phyloP scores from a whole-genome alignment of 352 stramenopile species.

The Phytophthora capsici region DNA sequence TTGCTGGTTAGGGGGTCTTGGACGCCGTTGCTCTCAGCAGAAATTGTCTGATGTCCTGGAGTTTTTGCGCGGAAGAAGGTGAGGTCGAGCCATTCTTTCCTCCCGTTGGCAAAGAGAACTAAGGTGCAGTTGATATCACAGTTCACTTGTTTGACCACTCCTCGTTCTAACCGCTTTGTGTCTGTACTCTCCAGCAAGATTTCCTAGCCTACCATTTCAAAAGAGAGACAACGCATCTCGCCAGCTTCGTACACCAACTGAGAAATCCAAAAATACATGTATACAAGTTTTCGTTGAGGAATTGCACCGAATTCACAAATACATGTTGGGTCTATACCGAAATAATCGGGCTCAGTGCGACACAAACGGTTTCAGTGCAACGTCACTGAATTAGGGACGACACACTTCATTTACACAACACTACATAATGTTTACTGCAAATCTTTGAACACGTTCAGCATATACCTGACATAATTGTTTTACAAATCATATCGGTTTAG shows the following conservation, averaged over 20 bases:
- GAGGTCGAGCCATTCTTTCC: slow-evolving; percentile 50
- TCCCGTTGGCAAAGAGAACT: slow-evolving; percentile 51
- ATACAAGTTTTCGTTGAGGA: no score
- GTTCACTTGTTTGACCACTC: slow-evolving; percentile 58
- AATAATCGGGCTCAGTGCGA: no score
- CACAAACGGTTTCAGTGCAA: no score
- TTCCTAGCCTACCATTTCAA: slow-evolving; percentile 51
- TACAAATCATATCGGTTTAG: no score
- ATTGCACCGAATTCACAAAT: no score
- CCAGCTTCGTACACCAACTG: slow-evolving; percentile 55
- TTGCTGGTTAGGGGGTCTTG: neutral
- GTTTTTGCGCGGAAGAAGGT: slow-evolving; percentile 54
- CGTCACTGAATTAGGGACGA: no score
- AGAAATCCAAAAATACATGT: no score
- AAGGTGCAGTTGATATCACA: slow-evolving; percentile 62
- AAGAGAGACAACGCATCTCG: slow-evolving; percentile 38
- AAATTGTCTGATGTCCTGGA: slow-evolving; percentile 5
- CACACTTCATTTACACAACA: no score
- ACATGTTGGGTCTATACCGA: no score
- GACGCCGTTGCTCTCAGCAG: neutral
- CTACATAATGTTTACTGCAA: no score
- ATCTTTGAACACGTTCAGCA: no score
- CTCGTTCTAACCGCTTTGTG: slow-evolving; percentile 25
- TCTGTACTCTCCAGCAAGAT: slow-evolving; percentile 45
- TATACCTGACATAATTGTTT: no score